Evolutionary conservation across 2,329 filamentous ascomycete species (phyloP).

Genomic region (Ambrosiella xylebori): DNA sequence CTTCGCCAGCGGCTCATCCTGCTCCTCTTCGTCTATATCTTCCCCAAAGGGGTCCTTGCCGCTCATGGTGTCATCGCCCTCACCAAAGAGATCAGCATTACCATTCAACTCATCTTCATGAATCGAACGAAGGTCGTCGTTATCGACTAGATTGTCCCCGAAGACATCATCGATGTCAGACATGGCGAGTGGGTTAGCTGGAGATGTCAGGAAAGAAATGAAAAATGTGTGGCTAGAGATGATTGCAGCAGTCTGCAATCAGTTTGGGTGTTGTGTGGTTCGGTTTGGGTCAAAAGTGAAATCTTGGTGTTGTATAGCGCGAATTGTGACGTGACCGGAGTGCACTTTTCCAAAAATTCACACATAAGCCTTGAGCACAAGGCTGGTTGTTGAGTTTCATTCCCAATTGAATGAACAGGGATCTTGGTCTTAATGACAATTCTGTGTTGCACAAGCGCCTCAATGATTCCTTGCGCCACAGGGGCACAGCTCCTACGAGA

Average conservation of each 20-base stretch:
- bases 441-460: not conserved
- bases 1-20: conserved; percentile 19
- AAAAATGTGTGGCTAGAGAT: not conserved
- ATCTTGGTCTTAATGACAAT: not conserved
- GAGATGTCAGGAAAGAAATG: not conserved
- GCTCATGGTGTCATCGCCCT: conserved; percentile 13
- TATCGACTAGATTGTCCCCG: conserved; percentile 44
- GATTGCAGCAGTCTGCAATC: no score
- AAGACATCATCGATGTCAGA: conserved; percentile 46
- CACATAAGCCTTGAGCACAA: conserved; percentile 11
- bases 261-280: no score
- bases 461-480: not conserved
- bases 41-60: conserved; percentile 9
- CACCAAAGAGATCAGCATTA: conserved; percentile 14
- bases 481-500: not conserved
- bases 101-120: conserved; percentile 22
- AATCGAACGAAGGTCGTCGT: conserved; percentile 32
- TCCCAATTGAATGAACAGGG: not conserved
- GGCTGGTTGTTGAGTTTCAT: conserved; percentile 6
- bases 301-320: not conserved
- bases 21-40: conserved; percentile 10
- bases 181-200: conserved; percentile 22
- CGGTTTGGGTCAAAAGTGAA: no score
- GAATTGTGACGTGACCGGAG: conserved; percentile 9
- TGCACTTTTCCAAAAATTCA: not conserved